These are phyloP conservation scores for Stipa capillata DNA, from an alignment of 176 grass and related monocot species.

Conservation along the genomic window DNA sequence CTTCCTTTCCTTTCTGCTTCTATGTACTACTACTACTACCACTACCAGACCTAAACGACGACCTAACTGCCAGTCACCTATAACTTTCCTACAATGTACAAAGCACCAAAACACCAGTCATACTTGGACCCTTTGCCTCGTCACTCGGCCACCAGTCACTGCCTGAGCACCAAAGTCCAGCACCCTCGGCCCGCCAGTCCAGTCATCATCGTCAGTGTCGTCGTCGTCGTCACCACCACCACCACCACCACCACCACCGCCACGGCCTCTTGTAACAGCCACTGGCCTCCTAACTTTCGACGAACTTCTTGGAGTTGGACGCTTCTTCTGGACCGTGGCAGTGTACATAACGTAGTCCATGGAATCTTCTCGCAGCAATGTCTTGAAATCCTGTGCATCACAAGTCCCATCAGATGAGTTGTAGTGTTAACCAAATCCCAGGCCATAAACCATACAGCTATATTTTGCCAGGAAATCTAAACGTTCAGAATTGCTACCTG, in stretches of 20 bases:
- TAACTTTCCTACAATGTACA: slow-evolving; percentile 52
- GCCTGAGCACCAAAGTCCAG: slow-evolving; percentile 64
- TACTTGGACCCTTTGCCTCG: slow-evolving; percentile 62
- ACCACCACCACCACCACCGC: slow-evolving; percentile 13
- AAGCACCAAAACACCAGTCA: slow-evolving; percentile 23
- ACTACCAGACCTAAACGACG: slow-evolving; percentile 12
- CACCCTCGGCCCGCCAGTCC: slow-evolving; percentile 55
- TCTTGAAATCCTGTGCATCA: slow-evolving; percentile 80
- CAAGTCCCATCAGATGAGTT: neutral
- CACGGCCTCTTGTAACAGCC: slow-evolving; percentile 20
- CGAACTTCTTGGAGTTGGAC: slow-evolving; percentile 57
- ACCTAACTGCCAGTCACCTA: slow-evolving; percentile 26
- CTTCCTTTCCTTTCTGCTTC: slow-evolving; percentile 54
- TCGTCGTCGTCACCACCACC: slow-evolving; percentile 21
- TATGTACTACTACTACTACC: slow-evolving; percentile 33
- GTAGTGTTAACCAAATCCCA: neutral
- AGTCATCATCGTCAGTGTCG: slow-evolving; percentile 55
- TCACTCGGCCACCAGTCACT: slow-evolving; percentile 53
- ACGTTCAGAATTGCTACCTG: slow-evolving; percentile 52
- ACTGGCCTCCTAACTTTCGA: slow-evolving; percentile 49
- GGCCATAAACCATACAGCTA: neutral
- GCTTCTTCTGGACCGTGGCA: slow-evolving; percentile 56
- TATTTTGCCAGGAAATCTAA: no score
- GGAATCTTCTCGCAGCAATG: slow-evolving; percentile 69
- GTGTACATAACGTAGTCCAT: slow-evolving; percentile 68